Conservation (phyloP, 2,329 filamentous ascomycete genomes). For the Phialophora expanda region DNA sequence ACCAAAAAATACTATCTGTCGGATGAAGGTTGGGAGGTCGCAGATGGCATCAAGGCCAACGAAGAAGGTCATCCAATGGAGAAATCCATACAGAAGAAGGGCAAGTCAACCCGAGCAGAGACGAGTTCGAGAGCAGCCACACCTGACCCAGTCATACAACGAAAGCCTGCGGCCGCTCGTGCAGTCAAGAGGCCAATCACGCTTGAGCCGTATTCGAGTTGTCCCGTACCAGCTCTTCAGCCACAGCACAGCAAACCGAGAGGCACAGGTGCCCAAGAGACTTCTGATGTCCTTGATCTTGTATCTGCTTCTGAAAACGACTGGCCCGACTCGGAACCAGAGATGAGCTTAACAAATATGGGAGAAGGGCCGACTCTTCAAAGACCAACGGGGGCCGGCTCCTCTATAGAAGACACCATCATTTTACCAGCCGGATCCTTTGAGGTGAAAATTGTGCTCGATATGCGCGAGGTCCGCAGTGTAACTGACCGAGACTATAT, state of each 20-base stretch:
- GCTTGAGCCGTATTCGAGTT: neutral
- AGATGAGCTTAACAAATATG: neutral
- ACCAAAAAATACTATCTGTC: constrained; percentile 72
- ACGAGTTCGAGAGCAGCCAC: constrained; percentile 1
- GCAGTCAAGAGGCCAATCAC: neutral
- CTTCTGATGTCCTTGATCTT: constrained; percentile 21
- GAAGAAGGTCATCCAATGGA: constrained; percentile 13
- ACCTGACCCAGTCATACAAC: constrained; percentile 1
- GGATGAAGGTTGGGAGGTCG: constrained; percentile 78
- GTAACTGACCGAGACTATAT: constrained; percentile 78
- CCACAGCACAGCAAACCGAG: neutral
- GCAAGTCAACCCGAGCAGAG: neutral
- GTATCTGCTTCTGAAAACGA: constrained; percentile 21
- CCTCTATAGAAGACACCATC: constrained; percentile 56
- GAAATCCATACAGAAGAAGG: constrained; percentile 10
- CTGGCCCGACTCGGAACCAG: constrained; percentile 8
- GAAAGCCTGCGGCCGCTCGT: neutral
- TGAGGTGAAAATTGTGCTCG: constrained; percentile 73
- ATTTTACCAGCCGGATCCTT: constrained; percentile 68
- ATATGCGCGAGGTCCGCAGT: constrained; percentile 74
- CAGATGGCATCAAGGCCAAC: constrained; percentile 52
- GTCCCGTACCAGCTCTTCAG: neutral
- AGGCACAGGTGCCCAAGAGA: neutral
- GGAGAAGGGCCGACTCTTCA: neutral
- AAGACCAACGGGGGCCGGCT: constrained; percentile 9